A percentile compares a stretch with the other conserved stretches of the same genome.
These are phyloP conservation scores for Yarrowia sp. DNA, from an alignment of 805 yeast genomes.

Conservation along the genomic window DNA sequence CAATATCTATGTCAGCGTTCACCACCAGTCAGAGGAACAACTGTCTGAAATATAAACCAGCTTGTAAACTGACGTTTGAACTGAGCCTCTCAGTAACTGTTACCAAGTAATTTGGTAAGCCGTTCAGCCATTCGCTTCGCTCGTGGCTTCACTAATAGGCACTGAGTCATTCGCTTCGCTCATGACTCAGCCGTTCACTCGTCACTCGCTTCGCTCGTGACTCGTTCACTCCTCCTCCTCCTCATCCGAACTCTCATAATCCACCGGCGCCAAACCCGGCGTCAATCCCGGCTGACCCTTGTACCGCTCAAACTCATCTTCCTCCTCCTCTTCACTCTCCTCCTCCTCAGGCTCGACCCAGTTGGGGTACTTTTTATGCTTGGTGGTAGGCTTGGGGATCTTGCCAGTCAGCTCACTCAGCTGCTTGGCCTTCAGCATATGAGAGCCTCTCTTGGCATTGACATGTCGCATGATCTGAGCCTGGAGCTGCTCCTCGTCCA, in stretches of 20 bases:
- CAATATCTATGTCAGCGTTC: neutral
- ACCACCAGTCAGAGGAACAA: neutral
- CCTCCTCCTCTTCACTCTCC: slow-evolving; percentile 11
- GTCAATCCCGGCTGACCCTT: slow-evolving; percentile 32
- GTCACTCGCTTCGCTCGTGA: neutral
- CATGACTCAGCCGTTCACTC: too few relatives aligned
- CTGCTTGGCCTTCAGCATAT: slow-evolving; percentile 15
- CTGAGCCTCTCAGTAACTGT: too few relatives aligned
- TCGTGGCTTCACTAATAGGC: too few relatives aligned
- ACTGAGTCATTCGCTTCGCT: too few relatives aligned
- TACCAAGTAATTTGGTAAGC: too few relatives aligned
- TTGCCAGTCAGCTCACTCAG: neutral
- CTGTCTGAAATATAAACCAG: neutral
- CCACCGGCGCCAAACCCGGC: slow-evolving; percentile 37
- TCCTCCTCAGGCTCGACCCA: slow-evolving; percentile 16
- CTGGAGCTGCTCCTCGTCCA: slow-evolving; percentile 17
- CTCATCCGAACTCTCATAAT: slow-evolving; percentile 31
- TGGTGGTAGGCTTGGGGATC: neutral
- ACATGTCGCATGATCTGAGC: slow-evolving; percentile 8
- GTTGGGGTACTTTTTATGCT: slow-evolving; percentile 19
- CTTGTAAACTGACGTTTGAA: neutral
- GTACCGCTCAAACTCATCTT: slow-evolving; percentile 22
- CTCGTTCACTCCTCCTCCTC: neutral
- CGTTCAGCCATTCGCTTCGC: too few relatives aligned
- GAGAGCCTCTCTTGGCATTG: slow-evolving; percentile 2